Conservation (phyloP, 2,329 filamentous ascomycete species). For the Fusarium verticillioides region DNA sequence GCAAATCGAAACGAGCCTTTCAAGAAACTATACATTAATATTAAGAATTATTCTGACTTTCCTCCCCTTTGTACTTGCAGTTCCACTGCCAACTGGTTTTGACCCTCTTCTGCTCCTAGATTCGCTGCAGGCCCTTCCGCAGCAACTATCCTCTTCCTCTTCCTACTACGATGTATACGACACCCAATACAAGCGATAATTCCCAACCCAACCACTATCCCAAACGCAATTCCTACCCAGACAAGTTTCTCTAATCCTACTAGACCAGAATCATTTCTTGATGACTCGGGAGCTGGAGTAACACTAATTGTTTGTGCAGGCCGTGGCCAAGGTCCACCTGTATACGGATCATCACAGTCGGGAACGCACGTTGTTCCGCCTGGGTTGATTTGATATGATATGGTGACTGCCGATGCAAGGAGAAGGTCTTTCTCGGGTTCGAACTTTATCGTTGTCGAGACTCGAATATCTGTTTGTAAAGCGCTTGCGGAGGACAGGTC, state of each 20-base stretch:
- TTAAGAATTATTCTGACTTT: background rate
- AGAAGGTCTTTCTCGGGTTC: background rate
- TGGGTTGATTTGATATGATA: background rate
- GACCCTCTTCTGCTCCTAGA: background rate
- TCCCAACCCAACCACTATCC: accelerated
- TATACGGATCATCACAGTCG: background rate
- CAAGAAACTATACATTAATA: background rate
- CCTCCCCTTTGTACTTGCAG: background rate
- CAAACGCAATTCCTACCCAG: background rate
- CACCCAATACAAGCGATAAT: background rate
- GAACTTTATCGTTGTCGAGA: background rate
- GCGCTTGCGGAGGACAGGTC: background rate
- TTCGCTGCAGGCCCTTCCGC: background rate
- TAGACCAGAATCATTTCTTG: background rate
- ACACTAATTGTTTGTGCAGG: background rate
- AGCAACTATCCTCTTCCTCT: background rate
- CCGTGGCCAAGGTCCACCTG: background rate
- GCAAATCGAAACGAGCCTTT: background rate
- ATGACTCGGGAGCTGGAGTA: background rate
- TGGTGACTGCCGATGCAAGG: background rate
- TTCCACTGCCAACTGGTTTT: accelerated
- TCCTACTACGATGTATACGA: background rate
- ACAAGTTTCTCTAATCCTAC: background rate
- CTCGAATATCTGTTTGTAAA: background rate
- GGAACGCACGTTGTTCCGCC: background rate